Base-by-base conservation (phyloP, 2,329 filamentous ascomycete genomes). In the Epichloe hybrida region DNA sequence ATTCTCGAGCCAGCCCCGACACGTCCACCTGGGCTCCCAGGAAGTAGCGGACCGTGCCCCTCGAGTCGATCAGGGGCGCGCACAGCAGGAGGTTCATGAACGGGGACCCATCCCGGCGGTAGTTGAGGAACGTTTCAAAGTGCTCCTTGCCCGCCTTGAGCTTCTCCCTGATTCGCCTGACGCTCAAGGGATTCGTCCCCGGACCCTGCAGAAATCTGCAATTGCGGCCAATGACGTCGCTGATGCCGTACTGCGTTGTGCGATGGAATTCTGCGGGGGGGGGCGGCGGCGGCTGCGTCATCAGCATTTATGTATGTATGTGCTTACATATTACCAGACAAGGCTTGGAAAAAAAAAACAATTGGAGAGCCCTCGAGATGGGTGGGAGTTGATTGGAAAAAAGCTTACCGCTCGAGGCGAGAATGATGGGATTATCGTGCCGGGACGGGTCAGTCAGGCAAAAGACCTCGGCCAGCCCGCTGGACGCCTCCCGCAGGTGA, bases 201-300 rank as follows among this genome's bases (percentile, higher is more conserved):
- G 84, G 84, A 0, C 86, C 86, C 62, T 89, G 85, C 2, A 90
- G 73, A 57, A 89, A 88, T 6, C 86, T 79, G 58, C 85, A 89
- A 55, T 90, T 90, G 37, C 83, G 79, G 0, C 85, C 86, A 15
- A 89, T 76, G 3, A 81, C 77, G 61, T 88, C 86, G 50, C 73
- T 75, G 67, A 85, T 80, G 4, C 83, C 83, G 59, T 88, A 89
- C 56, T 88, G 83, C 0, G 84, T 88, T 4, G 83, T 86, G 46
- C 78, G 74, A 57, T 86, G 77, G 57, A 88, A 89, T 64, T 86
- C 84, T 85, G 52, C 23, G 23, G 11, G 17, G 17, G 17, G 17
- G n/a, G n/a, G n/a, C n/a, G n/a, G n/a, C n/a, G n/a, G n/a, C n/a
- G n/a, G n/a, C n/a, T n/a, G n/a, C n/a, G n/a, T n/a, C n/a, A n/a